Evolutionary conservation across 2,329 filamentous ascomycete species (phyloP).

Genomic region (Penicillium crustosum): DNA sequence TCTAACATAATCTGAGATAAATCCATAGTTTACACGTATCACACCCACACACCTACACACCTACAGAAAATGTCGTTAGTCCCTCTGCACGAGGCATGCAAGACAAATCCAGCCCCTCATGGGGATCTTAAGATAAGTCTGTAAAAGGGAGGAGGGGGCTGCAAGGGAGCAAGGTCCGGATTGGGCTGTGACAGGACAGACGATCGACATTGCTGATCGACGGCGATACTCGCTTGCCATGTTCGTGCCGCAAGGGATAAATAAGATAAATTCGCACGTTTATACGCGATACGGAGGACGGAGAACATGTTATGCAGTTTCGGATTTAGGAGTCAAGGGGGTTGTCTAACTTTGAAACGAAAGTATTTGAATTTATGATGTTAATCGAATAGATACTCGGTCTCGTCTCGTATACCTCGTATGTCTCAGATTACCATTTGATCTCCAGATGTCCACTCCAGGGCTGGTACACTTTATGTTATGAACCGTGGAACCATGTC

Average conservation of each 20-base stretch:
- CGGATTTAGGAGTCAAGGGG: neutral
- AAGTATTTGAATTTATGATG: neutral
- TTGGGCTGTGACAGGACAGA: constrained; percentile 18
- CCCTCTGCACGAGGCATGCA: constrained; percentile 11
- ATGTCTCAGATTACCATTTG: neutral
- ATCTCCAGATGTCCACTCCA: neutral
- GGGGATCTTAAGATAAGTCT: neutral
- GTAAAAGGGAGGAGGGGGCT: neutral
- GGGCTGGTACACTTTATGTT: neutral
- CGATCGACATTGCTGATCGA: constrained; percentile 6
- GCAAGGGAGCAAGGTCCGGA: constrained; percentile 11
- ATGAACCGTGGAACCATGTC: constrained; percentile 1
- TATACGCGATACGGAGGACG: constrained; percentile 1
- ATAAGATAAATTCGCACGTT: constrained; percentile 12
- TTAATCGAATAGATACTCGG: neutral
- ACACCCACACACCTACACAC: neutral
- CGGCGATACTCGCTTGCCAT: constrained; percentile 12
- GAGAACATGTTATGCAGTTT: neutral
- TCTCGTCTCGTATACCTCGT: neutral
- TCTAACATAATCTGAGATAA: neutral
- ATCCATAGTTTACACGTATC: neutral
- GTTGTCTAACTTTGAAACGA: constrained; percentile 2
- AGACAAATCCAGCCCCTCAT: constrained; percentile 2
- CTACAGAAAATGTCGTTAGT: neutral
- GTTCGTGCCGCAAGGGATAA: constrained; percentile 17